phyloP scores from a whole-genome alignment of 192 early-diverging fungal species.

The Ambispora gerdemannii region DNA sequence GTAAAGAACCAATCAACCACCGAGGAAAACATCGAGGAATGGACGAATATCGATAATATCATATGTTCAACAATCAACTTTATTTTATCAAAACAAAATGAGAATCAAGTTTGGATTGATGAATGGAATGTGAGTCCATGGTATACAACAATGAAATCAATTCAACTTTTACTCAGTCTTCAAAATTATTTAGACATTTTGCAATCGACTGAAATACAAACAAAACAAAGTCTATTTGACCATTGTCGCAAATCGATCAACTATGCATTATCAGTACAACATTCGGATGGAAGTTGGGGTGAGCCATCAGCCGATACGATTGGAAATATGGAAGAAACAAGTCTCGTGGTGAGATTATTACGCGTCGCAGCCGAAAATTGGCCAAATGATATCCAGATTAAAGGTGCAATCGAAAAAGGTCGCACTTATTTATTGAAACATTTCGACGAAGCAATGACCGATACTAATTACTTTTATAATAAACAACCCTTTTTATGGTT shows the following conservation, averaged over 20 bases:
- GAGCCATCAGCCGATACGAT: neutral
- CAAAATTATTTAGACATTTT: neutral
- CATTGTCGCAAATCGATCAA: conserved; percentile 17
- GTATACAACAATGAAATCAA: conserved; percentile 5
- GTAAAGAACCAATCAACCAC: neutral
- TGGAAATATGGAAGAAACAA: conserved; percentile 21
- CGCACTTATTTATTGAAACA: neutral
- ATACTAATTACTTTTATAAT: neutral
- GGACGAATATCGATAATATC: neutral
- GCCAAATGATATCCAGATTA: neutral
- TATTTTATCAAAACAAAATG: neutral
- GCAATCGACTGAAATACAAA: neutral
- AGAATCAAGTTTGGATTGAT: neutral
- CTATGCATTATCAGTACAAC: conserved; percentile 1
- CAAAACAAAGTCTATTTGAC: neutral
- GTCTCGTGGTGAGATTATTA: conserved; percentile 13
- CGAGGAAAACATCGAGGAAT: neutral
- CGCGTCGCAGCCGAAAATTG: neutral
- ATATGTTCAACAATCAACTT: neutral
- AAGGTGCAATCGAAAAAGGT: neutral
- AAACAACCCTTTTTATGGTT: conserved; percentile 24
- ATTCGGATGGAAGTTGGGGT: conserved; percentile 19
- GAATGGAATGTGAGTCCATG: conserved; percentile 14
- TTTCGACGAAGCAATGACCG: conserved; percentile 15
- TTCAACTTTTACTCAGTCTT: neutral